phyloP scores from a whole-genome alignment of 306 rosid species.

The Purshia tridentata region DNA sequence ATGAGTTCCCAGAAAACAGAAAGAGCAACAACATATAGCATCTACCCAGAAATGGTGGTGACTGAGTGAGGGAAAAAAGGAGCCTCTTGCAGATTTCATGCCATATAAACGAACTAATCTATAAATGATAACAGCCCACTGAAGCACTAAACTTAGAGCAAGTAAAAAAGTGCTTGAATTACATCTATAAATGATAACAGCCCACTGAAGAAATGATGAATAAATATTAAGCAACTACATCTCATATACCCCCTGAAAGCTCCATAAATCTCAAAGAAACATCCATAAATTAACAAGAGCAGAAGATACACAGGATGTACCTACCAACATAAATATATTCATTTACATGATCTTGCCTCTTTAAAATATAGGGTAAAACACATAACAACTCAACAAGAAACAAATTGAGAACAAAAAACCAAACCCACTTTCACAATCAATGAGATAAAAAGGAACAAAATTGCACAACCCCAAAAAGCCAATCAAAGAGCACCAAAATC shows the following conservation, averaged over 20 bases:
- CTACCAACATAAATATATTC: conserved; percentile 2
- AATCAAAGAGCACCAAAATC: conserved; percentile 2
- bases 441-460: conserved; percentile 5
- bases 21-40: neutral
- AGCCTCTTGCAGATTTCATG: too few species aligned
- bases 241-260: conserved; percentile 6
- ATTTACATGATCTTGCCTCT: conserved; percentile 1
- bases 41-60: neutral
- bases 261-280: conserved; percentile 12
- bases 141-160: conserved; percentile 2
- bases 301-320: neutral
- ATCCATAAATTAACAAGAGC: neutral
- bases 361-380: neutral
- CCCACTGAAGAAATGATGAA: neutral
- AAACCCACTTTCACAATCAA: neutral
- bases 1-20: neutral
- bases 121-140: neutral
- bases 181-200: too few species aligned
- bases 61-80: too few species aligned
- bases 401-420: neutral
- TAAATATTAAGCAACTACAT: neutral
- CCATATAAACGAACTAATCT: neutral
- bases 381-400: neutral
- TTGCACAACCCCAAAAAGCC: conserved; percentile 16
- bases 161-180: conserved; percentile 10